Conservation (phyloP, 1,139 yeast genomes). For the Saccharomyces hybrid region DNA sequence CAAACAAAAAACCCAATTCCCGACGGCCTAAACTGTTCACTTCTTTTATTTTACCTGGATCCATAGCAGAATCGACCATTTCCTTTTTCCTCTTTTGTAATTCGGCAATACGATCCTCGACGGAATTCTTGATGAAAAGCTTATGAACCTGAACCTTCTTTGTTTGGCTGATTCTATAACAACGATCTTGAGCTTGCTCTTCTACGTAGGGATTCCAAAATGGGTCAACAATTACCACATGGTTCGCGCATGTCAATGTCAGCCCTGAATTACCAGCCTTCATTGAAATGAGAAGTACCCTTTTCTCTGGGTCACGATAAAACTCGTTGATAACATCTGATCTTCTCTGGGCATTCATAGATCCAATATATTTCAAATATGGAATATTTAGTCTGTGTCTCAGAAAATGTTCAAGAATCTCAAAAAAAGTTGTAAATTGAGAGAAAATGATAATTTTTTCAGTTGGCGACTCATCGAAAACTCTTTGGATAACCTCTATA, state of each 20-base stretch:
- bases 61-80: conserved; percentile 74
- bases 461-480: conserved; percentile 38
- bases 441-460: conserved; percentile 76
- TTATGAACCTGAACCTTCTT: conserved; percentile 68
- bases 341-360: conserved; percentile 62
- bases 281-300: conserved; percentile 63
- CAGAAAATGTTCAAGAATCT: conserved; percentile 55
- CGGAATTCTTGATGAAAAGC: conserved; percentile 56
- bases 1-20: conserved; percentile 76
- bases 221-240: conserved; percentile 84
- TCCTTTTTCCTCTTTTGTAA: conserved; percentile 69
- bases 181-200: conserved; percentile 93
- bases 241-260: conserved; percentile 88
- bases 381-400: conserved; percentile 38
- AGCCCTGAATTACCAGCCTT: conserved; percentile 92
- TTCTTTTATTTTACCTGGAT: conserved; percentile 61
- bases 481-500: conserved; percentile 40
- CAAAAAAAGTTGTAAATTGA: conserved; percentile 76
- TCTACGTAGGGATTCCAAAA: conserved; percentile 97
- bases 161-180: conserved; percentile 86
- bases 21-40: conserved; percentile 59
- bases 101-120: conserved; percentile 78
- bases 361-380: conserved; percentile 70
- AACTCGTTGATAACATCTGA: conserved; percentile 56
- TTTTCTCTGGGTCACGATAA: conserved; percentile 45